A percentile compares a stretch with the other conserved stretches of the same genome.
These are phyloP conservation scores for Erythrophleum ivorense DNA, from an alignment of 331 rosid species.

Conservation along the genomic window DNA sequence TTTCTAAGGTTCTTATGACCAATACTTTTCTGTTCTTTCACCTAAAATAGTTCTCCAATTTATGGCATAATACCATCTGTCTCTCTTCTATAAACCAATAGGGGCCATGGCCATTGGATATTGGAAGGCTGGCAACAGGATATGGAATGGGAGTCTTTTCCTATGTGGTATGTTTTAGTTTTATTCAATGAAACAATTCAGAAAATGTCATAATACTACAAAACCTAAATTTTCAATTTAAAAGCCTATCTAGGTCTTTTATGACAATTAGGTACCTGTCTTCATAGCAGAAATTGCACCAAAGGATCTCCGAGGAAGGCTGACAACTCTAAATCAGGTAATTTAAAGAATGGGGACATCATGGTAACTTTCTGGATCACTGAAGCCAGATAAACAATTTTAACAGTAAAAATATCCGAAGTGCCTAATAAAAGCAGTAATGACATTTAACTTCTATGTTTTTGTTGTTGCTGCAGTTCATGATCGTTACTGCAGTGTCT, in stretches of 20 bases:
- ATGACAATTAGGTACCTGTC: conserved; percentile 74
- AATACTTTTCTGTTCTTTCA: conserved; percentile 27
- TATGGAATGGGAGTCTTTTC: conserved; percentile 97
- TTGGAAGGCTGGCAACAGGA: conserved; percentile 92
- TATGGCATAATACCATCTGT: conserved; percentile 23
- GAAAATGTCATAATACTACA: conserved; percentile 4
- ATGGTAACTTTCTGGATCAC: conserved; percentile 10
- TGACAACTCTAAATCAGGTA: conserved; percentile 90
- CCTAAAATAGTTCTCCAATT: conserved; percentile 17
- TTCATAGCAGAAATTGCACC: conserved; percentile 94
- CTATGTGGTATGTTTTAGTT: conserved; percentile 64
- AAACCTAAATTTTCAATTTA: conserved; percentile 16
- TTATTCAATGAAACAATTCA: conserved; percentile 28
- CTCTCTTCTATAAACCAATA: conserved; percentile 37
- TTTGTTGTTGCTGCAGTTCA: conserved; percentile 54
- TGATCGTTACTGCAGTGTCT: conserved; percentile 75
- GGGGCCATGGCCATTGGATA: conserved; percentile 72
- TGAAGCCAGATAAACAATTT: neutral
- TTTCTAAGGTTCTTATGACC: conserved; percentile 64
- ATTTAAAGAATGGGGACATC: neutral
- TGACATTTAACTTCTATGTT: conserved; percentile 9
- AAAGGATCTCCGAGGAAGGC: conserved; percentile 82
- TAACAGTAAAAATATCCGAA: conserved; percentile 10
- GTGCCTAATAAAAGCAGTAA: neutral
- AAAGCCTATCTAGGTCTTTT: conserved; percentile 10